Percentiles rank a stretch among this genome's conserved stretches.
These are phyloP conservation scores for Rhinocladiella similis DNA, from an alignment of 2,329 filamentous ascomycete species.

Conservation along the genomic window DNA sequence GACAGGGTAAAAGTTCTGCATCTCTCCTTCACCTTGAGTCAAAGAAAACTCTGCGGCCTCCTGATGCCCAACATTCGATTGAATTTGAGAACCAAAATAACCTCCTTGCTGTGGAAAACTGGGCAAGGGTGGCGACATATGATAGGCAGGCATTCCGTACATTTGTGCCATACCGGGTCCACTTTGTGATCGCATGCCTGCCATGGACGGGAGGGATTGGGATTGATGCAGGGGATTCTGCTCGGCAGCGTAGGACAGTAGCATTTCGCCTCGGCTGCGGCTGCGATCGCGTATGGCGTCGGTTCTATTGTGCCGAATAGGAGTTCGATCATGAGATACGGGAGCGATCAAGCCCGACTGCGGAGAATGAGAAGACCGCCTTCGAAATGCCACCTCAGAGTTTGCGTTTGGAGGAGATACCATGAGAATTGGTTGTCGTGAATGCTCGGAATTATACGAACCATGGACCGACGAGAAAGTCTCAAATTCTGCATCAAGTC, in stretches of 20 bases:
- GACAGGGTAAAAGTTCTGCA: constrained; percentile 14
- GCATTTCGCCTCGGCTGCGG: constrained; percentile 25
- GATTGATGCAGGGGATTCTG: constrained; percentile 21
- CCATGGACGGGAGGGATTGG: constrained; percentile 20
- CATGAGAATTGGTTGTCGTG: constrained; percentile 16
- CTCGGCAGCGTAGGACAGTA: constrained; percentile 26
- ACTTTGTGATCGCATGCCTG: constrained; percentile 14
- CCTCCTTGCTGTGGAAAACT: constrained; percentile 14
- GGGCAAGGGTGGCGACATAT: constrained; percentile 13
- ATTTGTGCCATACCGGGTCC: constrained; percentile 13
- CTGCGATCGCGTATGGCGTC: constrained; percentile 21
- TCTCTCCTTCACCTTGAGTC: constrained; percentile 8
- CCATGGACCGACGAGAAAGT: constrained; percentile 4
- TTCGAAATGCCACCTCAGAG: constrained; percentile 13
- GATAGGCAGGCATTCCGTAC: constrained; percentile 19
- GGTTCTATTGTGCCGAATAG: constrained; percentile 26
- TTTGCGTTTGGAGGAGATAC: constrained; percentile 10
- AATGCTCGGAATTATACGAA: constrained; percentile 11
- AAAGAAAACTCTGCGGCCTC: constrained; percentile 7
- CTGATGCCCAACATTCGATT: constrained; percentile 8
- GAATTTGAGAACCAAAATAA: constrained; percentile 9
- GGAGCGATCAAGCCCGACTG: constrained; percentile 9
- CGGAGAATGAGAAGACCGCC: constrained; percentile 20
- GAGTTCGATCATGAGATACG: constrained; percentile 23
- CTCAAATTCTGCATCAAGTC: constrained; percentile 13